Conservation (phyloP, 345 rosid species). For the Eucalyptus pauciflora region DNA sequence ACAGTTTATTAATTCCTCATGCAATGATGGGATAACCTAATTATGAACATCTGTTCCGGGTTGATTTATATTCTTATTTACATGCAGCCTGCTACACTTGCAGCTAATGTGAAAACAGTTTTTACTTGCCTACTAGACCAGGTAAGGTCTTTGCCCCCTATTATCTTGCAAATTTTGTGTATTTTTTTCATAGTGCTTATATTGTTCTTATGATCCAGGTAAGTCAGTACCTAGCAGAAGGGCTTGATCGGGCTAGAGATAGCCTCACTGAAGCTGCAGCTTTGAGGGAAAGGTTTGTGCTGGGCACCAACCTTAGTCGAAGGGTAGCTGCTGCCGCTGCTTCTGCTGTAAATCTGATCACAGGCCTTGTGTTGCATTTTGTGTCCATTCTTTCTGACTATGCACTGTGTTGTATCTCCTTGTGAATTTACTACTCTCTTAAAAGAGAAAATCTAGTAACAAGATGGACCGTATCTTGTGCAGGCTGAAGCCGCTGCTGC, state of each 20-base stretch:
- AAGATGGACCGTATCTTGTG: constrained; percentile 10
- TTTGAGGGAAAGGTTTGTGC: constrained; percentile 87
- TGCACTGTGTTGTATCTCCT: background rate
- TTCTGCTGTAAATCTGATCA: constrained; percentile 47
- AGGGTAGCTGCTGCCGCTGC: constrained; percentile 99
- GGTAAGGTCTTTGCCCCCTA: constrained; percentile 35
- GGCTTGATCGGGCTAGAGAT: constrained; percentile 96
- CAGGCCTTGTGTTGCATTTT: background rate
- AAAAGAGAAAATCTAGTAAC: background rate
- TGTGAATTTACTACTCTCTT: background rate
- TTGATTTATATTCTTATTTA: background rate
- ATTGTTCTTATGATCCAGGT: constrained; percentile 39
- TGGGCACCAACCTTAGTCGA: constrained; percentile 78
- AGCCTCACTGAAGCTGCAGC: constrained; percentile 90
- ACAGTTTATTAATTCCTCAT: background rate
- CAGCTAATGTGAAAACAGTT: constrained; percentile 74
- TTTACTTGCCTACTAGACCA: constrained; percentile 88
- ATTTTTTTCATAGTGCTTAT: background rate
- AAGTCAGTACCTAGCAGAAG: constrained; percentile 79
- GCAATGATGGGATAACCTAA: background rate
- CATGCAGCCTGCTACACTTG: constrained; percentile 73
- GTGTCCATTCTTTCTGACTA: background rate
- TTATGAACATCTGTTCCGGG: background rate
- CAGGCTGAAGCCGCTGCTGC: constrained; percentile 99
- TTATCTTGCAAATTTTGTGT: background rate